Percentiles rank a stretch among this genome's conserved stretches.
Evolutionary conservation across 1,139 yeast genomes (phyloP).

Genomic region (Suhomyces terraborum): DNA sequence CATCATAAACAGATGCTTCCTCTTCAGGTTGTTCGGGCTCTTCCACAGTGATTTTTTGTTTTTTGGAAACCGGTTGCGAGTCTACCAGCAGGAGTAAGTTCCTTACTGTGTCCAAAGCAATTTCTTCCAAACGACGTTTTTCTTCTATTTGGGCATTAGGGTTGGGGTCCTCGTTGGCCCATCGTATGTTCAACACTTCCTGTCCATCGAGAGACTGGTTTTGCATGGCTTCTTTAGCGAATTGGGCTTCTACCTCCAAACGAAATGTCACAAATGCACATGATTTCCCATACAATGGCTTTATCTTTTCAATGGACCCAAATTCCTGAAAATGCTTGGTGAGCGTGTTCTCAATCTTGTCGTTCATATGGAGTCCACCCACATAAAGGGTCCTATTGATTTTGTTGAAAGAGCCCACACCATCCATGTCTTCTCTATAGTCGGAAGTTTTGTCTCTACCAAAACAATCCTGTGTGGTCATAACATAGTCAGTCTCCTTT

Average conservation of each 20-base stretch:
- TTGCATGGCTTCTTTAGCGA: slow-evolving; percentile 92
- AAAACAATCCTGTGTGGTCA: slow-evolving; percentile 82
- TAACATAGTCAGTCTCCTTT: slow-evolving; percentile 41
- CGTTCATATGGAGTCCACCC: slow-evolving; percentile 56
- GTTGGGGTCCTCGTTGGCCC: slow-evolving; percentile 92
- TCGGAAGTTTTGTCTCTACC: slow-evolving; percentile 86
- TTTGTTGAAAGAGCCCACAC: slow-evolving; percentile 80
- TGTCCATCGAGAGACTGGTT: slow-evolving; percentile 68
- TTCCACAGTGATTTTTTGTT: slow-evolving; percentile 8
- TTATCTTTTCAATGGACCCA: slow-evolving; percentile 74
- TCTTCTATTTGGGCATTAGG: slow-evolving; percentile 63
- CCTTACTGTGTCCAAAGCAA: slow-evolving; percentile 37
- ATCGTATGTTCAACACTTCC: slow-evolving; percentile 70
- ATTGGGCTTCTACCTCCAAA: slow-evolving; percentile 77
- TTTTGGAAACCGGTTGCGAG: slow-evolving; percentile 5
- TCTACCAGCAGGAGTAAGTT: slow-evolving; percentile 25
- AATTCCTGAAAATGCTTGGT: slow-evolving; percentile 65
- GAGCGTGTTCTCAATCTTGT: slow-evolving; percentile 31
- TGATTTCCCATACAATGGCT: slow-evolving; percentile 61
- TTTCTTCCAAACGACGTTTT: slow-evolving; percentile 39
- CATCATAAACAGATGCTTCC: background rate
- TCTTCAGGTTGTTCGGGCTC: slow-evolving; percentile 9
- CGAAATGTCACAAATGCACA: slow-evolving; percentile 80
- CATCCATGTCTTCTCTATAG: slow-evolving; percentile 91
- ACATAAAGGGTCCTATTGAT: slow-evolving; percentile 75